A percentile compares a stretch with the other conserved stretches of the same genome.
phyloP scores from a whole-genome alignment of 352 stramenopile genomes.

The Hyphochytrium catenoides region DNA sequence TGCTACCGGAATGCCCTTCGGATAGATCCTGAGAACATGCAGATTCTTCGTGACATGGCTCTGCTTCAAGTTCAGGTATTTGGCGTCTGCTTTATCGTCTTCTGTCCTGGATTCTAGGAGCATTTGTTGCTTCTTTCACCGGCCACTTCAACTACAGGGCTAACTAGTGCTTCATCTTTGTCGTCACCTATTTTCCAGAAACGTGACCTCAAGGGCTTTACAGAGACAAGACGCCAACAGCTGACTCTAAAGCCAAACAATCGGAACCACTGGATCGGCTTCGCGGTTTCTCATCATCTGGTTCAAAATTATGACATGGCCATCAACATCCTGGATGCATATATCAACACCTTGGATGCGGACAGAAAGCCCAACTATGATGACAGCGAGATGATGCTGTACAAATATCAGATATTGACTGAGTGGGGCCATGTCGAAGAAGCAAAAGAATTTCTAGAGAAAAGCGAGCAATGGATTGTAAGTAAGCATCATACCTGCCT shows the following conservation, averaged over 20 bases:
- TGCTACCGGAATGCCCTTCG: constrained; percentile 91
- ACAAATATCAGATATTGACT: constrained; percentile 78
- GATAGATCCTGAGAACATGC: constrained; percentile 86
- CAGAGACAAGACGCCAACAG: constrained; percentile 74
- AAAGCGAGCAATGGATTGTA: no score
- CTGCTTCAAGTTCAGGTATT: constrained; percentile 79
- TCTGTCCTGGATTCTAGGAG: background rate
- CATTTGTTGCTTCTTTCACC: constrained; percentile 1
- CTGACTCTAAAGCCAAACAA: constrained; percentile 81
- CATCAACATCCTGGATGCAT: constrained; percentile 86
- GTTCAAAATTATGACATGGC: constrained; percentile 72
- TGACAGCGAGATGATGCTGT: constrained; percentile 87
- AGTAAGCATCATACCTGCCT: no score
- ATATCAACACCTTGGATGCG: constrained; percentile 64
- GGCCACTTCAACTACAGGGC: no score
- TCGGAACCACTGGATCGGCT: constrained; percentile 88
- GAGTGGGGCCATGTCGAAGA: constrained; percentile 58
- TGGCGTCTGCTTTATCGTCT: constrained; percentile 12
- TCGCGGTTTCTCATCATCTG: constrained; percentile 84
- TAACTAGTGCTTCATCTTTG: no score
- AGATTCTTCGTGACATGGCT: constrained; percentile 90
- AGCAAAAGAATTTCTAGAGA: no score
- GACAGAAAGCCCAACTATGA: constrained; percentile 55
- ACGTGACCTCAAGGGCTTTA: constrained; percentile 70
- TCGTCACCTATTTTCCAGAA: no score